Percentiles rank a stretch among this genome's conserved stretches.
phyloP scores from a whole-genome alignment of 495 filamentous ascomycete species.

The Pyrenula massariospora region DNA sequence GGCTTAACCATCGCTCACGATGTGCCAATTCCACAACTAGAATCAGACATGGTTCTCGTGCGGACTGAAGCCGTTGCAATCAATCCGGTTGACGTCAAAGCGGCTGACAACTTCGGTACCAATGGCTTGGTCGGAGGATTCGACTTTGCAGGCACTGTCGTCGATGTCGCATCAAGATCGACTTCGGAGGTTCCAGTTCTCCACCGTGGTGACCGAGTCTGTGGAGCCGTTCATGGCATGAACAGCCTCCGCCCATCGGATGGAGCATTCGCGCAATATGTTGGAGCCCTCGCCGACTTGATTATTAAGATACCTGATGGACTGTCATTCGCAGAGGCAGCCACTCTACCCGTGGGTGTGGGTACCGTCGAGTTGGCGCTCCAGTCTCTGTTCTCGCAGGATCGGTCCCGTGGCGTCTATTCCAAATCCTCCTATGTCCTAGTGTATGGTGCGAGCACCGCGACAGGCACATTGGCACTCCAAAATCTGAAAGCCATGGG shows the following conservation, averaged over 20 bases:
- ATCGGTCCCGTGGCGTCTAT: not conserved
- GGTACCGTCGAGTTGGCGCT: slow-evolving; percentile 2
- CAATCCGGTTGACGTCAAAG: slow-evolving; percentile 16
- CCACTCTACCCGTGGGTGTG: slow-evolving; percentile 9
- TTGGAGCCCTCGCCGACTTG: slow-evolving; percentile 6
- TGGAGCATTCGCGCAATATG: slow-evolving; percentile 19
- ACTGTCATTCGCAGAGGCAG: slow-evolving; percentile 10
- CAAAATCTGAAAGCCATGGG: slow-evolving; percentile 38
- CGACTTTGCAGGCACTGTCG: slow-evolving; percentile 11
- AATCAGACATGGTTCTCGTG: slow-evolving; percentile 6
- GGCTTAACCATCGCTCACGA: slow-evolving; percentile 2
- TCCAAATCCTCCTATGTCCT: slow-evolving; percentile 16
- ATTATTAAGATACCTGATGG: slow-evolving; percentile 6
- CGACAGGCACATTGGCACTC: slow-evolving; percentile 44
- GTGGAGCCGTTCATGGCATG: slow-evolving; percentile 10
- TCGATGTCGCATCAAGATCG: slow-evolving; percentile 1
- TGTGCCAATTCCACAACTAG: slow-evolving; percentile 4
- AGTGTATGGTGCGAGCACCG: slow-evolving; percentile 41
- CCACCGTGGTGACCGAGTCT: slow-evolving; percentile 15
- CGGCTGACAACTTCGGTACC: slow-evolving; percentile 4
- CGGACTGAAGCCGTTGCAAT: slow-evolving; percentile 8
- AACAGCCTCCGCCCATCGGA: slow-evolving; percentile 4
- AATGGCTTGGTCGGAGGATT: slow-evolving; percentile 1
- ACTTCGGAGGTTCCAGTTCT: not conserved
- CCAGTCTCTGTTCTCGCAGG: not conserved